phyloP scores from a whole-genome alignment of 352 stramenopile species.

The Phytopythium sindhum region DNA sequence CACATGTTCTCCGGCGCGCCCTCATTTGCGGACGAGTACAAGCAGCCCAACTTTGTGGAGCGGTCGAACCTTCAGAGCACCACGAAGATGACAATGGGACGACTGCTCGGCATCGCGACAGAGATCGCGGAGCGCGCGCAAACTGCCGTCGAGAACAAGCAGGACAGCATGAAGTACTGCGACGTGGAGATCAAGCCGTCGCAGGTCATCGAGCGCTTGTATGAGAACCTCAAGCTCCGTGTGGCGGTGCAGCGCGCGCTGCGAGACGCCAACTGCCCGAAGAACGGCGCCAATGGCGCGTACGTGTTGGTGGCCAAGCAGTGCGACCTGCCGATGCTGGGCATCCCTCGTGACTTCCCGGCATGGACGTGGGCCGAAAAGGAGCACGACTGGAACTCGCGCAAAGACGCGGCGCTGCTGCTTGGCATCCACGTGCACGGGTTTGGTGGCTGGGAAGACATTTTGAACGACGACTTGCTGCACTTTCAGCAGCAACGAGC shows the following conservation, averaged over 20 bases:
- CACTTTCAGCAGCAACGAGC: conserved; percentile 77
- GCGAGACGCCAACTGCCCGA: conserved; percentile 34
- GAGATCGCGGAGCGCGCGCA: conserved; percentile 63
- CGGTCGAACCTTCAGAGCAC: conserved; percentile 50
- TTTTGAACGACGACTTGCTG: conserved; percentile 78
- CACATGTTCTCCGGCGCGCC: conserved; percentile 43
- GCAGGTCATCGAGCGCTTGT: conserved; percentile 77
- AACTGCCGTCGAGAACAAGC: conserved; percentile 49
- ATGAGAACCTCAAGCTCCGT: conserved; percentile 84
- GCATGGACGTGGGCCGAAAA: conserved; percentile 79
- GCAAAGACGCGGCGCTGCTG: conserved; percentile 77
- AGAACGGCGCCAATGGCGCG: conserved; percentile 49
- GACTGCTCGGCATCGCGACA: conserved; percentile 47
- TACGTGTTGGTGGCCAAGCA: conserved; percentile 76
- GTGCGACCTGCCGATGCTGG: conserved; percentile 58
- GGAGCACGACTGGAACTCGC: conserved; percentile 74
- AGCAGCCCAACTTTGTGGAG: conserved; percentile 70
- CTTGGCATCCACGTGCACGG: conserved; percentile 83
- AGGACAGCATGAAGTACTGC: conserved; percentile 72
- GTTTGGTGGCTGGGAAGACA: conserved; percentile 85
- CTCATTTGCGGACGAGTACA: conserved; percentile 76
- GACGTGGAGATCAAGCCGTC: conserved; percentile 75
- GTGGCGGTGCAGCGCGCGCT: conserved; percentile 78
- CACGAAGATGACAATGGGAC: conserved; percentile 57
- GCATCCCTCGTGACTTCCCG: conserved; percentile 58